Evolutionary conservation across 129 eudicot species (phyloP), one percentile per base, ranked within the genome.

Genomic region (Dittrichia graveolens): DNA sequence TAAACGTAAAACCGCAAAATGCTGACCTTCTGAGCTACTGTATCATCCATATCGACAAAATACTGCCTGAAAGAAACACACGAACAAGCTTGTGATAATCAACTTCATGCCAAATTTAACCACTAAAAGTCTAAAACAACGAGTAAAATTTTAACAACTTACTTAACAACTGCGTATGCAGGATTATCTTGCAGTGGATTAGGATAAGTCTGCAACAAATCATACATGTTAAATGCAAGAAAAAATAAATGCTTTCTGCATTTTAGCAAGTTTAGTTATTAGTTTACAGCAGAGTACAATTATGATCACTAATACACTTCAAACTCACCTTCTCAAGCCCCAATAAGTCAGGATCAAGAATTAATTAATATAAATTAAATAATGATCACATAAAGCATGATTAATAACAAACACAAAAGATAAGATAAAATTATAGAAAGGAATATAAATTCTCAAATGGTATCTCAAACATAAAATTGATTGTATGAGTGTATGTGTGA

Each of bases 101-200:
- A 55, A 24, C 5, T 4, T 3, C 38, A 56, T 1, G 47, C 16
- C 13, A 59, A 41, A 35, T 8, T 53, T 10, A 63, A 18, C 13
- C 6, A 44, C 40, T 8, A 12, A n/a, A n/a, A n/a, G n/a, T n/a
- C n/a, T n/a, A n/a, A n/a, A 62, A 74, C 3, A 10, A 56, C 13
- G 35, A 42, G 35, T 8, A 44, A 34, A 61, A 75, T 34, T 49
- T 47, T 62, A 14, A 6, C 41, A 50, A 73, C 95, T 85, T 79
- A 88, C 98, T 77, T 88, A 57, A 88, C 96, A n/a, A 75, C 96
- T 14, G 97, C 77, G 46, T 90, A 94, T 62, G 98, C 95, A 66
- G 97, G 96, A 81, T 94, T 90, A 76, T 84, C 79, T 83, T 88
- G 95, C 74, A 94, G 81, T 4, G 98, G 98, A 78, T 94, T 90